Evolutionary conservation across 345 rosid genomes (phyloP).

Genomic region (Triadica sebifera): DNA sequence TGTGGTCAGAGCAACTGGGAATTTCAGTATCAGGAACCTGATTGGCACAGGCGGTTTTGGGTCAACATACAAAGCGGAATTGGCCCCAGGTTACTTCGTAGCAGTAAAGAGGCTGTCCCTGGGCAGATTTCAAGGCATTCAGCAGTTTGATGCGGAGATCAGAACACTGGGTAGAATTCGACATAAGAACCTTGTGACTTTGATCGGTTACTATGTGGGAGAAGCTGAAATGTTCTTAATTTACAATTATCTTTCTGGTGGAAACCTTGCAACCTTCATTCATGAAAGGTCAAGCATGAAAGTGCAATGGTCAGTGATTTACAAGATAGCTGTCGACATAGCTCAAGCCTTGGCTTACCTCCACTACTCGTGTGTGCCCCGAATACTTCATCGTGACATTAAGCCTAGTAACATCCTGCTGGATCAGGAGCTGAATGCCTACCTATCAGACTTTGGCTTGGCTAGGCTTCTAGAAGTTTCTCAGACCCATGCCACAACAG

Average conservation of each 20-base stretch:
- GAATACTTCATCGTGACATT: conserved; percentile 67
- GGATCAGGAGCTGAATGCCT: conserved; percentile 59
- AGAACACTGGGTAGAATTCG: conserved; percentile 56
- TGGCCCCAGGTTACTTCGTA: conserved; percentile 52
- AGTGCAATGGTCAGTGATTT: conserved; percentile 46
- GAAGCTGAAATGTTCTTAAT: conserved; percentile 62
- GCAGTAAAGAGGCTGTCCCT: conserved; percentile 66
- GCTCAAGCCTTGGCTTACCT: conserved; percentile 70
- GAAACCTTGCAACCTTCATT: conserved; percentile 67
- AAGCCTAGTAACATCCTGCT: conserved; percentile 72
- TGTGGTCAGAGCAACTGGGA: conserved; percentile 55
- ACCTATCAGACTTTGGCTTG: conserved; percentile 68
- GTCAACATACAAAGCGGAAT: conserved; percentile 66
- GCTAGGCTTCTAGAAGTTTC: conserved; percentile 70
- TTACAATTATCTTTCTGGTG: conserved; percentile 67
- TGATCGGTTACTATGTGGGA: conserved; percentile 55
- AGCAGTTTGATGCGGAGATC: conserved; percentile 74
- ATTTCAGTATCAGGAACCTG: conserved; percentile 52
- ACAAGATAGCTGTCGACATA: conserved; percentile 58
- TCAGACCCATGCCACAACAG: conserved; percentile 69
- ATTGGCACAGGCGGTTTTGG: conserved; percentile 73
- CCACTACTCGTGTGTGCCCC: conserved; percentile 61
- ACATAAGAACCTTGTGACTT: conserved; percentile 65
- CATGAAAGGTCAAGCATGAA: conserved; percentile 42
- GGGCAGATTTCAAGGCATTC: conserved; percentile 57